Evolutionary conservation across 108 stramenopile species (phyloP).

Genomic region (Nitzschia sp.): DNA sequence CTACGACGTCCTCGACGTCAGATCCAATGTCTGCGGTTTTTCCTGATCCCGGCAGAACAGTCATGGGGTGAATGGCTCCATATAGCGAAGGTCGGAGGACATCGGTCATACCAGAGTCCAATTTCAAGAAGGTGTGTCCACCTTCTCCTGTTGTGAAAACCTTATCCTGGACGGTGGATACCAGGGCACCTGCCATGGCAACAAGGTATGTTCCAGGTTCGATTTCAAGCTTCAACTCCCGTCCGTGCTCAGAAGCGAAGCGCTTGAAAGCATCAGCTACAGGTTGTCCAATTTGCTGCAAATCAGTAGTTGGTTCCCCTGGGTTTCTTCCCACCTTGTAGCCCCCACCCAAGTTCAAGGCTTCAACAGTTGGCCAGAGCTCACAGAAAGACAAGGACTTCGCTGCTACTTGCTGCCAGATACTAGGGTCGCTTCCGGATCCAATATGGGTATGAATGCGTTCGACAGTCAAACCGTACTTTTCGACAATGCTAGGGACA

Average conservation of each 20-base stretch:
- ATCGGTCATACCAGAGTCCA: constrained; percentile 99
- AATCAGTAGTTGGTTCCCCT: constrained; percentile 90
- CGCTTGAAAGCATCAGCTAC: constrained; percentile 84
- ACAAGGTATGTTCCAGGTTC: constrained; percentile 98
- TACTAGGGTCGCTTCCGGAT: constrained; percentile 92
- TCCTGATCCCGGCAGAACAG: constrained; percentile 79
- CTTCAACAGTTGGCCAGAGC: constrained; percentile 78
- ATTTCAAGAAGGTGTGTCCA: constrained; percentile 84
- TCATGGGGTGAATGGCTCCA: constrained; percentile 94
- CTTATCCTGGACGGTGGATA: constrained; percentile 89
- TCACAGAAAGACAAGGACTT: constrained; percentile 89
- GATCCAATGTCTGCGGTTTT: constrained; percentile 59
- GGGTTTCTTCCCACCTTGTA: constrained; percentile 97
- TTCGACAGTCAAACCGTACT: constrained; percentile 87
- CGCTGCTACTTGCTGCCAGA: constrained; percentile 92
- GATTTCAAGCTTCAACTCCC: constrained; percentile 91
- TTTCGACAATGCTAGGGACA: constrained; percentile 81
- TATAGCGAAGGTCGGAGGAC: constrained; percentile 96
- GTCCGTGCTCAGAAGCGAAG: constrained; percentile 87
- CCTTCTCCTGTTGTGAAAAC: constrained; percentile 65
- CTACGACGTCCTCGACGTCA: constrained; percentile 83
- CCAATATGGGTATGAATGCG: constrained; percentile 99
- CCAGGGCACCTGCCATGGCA: constrained; percentile 93
- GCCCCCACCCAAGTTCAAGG: constrained; percentile 94
- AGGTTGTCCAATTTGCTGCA: constrained; percentile 88